Percentiles rank a stretch among this genome's conserved stretches.
Conservation (phyloP, 2,329 filamentous ascomycete species). For the Phialemoniopsis sp. region DNA sequence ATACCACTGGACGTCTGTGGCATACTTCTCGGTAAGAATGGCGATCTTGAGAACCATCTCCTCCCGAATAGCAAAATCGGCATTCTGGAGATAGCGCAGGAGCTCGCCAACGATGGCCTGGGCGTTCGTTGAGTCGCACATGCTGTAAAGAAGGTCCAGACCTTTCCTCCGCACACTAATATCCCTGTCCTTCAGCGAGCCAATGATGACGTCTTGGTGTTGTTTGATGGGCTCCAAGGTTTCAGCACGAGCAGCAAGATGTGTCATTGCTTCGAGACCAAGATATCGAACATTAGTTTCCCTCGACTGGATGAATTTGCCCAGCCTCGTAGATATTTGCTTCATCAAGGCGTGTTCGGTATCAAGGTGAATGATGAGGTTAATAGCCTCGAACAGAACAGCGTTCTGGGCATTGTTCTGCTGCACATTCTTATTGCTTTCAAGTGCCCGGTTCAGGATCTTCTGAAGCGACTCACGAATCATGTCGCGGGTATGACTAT, state of each 20-base stretch:
- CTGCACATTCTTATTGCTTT: slow-evolving; percentile 96
- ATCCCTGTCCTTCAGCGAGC: slow-evolving; percentile 89
- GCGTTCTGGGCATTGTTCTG: slow-evolving; percentile 99
- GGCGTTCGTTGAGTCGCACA: slow-evolving; percentile 96
- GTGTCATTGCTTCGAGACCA: slow-evolving; percentile 95
- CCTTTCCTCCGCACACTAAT: slow-evolving; percentile 97
- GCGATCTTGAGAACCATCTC: slow-evolving; percentile 99
- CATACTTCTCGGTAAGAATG: slow-evolving; percentile 97
- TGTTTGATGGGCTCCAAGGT: slow-evolving; percentile 97
- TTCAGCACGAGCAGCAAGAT: slow-evolving; percentile 88
- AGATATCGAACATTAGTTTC: slow-evolving; percentile 98
- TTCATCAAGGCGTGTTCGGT: slow-evolving; percentile 94
- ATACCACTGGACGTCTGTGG: slow-evolving; percentile 98
- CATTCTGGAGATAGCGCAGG: slow-evolving; percentile 89
- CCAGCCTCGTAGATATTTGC: slow-evolving; percentile 85
- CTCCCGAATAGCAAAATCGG: slow-evolving; percentile 95
- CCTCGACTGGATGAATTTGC: slow-evolving; percentile 92
- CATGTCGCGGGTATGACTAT: slow-evolving; percentile 85
- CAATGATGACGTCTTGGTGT: slow-evolving; percentile 93
- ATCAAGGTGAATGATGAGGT: slow-evolving; percentile 95
- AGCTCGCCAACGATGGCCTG: slow-evolving; percentile 91
- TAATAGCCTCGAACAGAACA: slow-evolving; percentile 96
- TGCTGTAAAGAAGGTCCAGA: slow-evolving; percentile 95
- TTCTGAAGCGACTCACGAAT: slow-evolving; percentile 88
- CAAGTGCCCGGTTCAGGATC: slow-evolving; percentile 86